Evolutionary conservation across 2,329 filamentous ascomycete genomes (phyloP).

Genomic region (Fusarium metavorans): DNA sequence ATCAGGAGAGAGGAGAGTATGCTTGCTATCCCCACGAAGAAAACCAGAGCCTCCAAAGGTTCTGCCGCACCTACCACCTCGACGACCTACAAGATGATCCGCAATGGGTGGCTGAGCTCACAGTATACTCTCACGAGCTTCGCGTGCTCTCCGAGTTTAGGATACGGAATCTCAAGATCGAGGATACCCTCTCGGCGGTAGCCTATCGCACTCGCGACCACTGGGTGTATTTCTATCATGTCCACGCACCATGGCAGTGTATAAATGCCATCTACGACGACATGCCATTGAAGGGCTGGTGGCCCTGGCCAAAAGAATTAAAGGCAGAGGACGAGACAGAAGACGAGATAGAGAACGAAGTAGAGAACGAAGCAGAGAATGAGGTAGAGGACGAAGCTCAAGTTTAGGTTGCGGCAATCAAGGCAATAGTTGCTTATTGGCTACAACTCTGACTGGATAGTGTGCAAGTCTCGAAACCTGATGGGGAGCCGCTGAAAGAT

Average conservation of each 20-base stretch:
- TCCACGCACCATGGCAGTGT: too few species aligned
- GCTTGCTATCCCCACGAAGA: not conserved
- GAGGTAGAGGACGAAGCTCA: not conserved
- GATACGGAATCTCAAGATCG: not conserved
- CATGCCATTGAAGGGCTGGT: not conserved
- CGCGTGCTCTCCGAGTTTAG: not conserved
- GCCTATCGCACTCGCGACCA: not conserved
- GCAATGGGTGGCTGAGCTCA: not conserved
- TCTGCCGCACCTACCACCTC: not conserved
- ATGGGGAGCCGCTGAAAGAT: not conserved
- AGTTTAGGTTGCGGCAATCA: not conserved
- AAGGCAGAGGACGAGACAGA: not conserved
- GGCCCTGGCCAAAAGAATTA: not conserved
- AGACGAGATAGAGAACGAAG: not conserved
- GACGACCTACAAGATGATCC: not conserved
- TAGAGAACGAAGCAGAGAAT: not conserved
- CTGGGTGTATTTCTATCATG: not conserved
- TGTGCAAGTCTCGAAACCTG: not conserved
- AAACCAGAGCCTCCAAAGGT: not conserved
- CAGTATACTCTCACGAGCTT: not conserved
- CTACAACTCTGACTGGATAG: not conserved
- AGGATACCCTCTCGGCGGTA: not conserved
- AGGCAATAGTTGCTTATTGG: not conserved
- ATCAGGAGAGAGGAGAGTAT: not conserved
- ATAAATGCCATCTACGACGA: constrained; percentile 1